Evolutionary conservation across 2,329 filamentous ascomycete species (phyloP), one percentile per base, ranked within the genome.

Genomic region (Colletotrichum caudatum): DNA sequence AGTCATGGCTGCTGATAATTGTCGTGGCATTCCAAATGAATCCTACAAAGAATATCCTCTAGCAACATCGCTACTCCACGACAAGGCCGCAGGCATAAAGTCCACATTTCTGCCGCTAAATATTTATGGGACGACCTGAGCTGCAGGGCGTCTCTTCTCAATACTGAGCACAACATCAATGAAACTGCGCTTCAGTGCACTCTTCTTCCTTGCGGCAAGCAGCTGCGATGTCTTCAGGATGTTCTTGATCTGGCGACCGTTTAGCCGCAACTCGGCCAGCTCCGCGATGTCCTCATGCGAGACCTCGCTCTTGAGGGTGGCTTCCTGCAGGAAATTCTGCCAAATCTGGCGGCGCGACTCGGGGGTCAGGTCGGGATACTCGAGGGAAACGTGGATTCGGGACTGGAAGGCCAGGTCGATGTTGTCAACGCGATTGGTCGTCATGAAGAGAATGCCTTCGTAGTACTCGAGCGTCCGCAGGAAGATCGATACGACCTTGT

Each of bases 161-260:
- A 72, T 72, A 7, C 56, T 71, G n/a, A 74, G 48, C 0, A 74
- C 73, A 0, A 64, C 65, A 5, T 74, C 71, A 48, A 74, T 71
- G 23, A 74, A 74, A 26, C 51, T 63, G 9, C 71, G 71, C 63
- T 68, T 48, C 2, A 74, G 33, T 5, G 64, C 75, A 2, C 76
- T 75, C 33, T 70, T 75, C 74, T 79, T 80, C 33, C 80, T 48
- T 1, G 74, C 75, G 5, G 94, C 94, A 14, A 84, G 79, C 8
- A 84, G 61, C 69, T 81, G 78, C 0, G 80, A 78, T 8, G 79
- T 80, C 75, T 84, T 84, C 73, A 84, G 75, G n/a, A 82, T 60
- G 50, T 85, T 86, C 76, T 86, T 86, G 63, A 87, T 87, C 79
- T 87, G 83, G 4, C 84, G 78, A 0, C 85, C 84, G 62, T 86